Conservation (phyloP, 2,329 filamentous ascomycete genomes). For the Fusarium tricinctum region DNA sequence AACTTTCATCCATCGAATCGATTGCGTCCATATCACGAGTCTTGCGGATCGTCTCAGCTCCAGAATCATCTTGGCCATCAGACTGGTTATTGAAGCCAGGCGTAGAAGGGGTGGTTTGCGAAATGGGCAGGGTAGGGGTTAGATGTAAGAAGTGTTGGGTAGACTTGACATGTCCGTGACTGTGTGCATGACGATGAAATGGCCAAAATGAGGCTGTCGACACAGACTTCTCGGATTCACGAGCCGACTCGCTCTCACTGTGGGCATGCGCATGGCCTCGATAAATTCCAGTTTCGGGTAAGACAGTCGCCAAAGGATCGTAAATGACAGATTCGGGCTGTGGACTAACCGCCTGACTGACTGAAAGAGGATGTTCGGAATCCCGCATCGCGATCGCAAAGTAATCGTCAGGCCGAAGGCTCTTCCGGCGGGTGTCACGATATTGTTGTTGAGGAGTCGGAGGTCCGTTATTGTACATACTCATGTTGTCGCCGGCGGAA, state of each 20-base stretch:
- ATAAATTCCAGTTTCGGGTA: constrained; percentile 50
- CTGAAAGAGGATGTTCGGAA: constrained; percentile 47
- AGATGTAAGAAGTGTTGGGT: constrained; percentile 59
- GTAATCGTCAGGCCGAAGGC: constrained; percentile 68
- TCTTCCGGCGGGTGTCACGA: constrained; percentile 66
- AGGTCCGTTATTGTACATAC: constrained; percentile 59
- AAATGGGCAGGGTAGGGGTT: constrained; percentile 42
- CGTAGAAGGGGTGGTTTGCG: constrained; percentile 54
- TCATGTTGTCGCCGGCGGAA: constrained; percentile 70
- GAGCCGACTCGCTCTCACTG: constrained; percentile 47
- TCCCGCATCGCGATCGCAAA: constrained; percentile 61
- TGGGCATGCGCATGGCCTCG: constrained; percentile 47
- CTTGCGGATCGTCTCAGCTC: constrained; percentile 53
- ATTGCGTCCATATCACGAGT: constrained; percentile 57
- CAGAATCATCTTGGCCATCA: constrained; percentile 61
- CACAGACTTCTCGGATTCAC: constrained; percentile 44
- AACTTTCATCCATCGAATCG: constrained; percentile 60
- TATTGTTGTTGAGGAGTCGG: constrained; percentile 64
- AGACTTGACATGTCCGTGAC: constrained; percentile 59
- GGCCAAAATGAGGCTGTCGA: constrained; percentile 49
- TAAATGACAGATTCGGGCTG: constrained; percentile 52
- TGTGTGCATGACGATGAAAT: constrained; percentile 58
- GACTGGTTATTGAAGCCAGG: constrained; percentile 54
- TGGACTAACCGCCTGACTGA: constrained; percentile 45
- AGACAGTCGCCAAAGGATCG: constrained; percentile 58